Evolutionary conservation across 2,329 filamentous ascomycete species (phyloP).

Genomic region (Coniochaeta ligniaria): DNA sequence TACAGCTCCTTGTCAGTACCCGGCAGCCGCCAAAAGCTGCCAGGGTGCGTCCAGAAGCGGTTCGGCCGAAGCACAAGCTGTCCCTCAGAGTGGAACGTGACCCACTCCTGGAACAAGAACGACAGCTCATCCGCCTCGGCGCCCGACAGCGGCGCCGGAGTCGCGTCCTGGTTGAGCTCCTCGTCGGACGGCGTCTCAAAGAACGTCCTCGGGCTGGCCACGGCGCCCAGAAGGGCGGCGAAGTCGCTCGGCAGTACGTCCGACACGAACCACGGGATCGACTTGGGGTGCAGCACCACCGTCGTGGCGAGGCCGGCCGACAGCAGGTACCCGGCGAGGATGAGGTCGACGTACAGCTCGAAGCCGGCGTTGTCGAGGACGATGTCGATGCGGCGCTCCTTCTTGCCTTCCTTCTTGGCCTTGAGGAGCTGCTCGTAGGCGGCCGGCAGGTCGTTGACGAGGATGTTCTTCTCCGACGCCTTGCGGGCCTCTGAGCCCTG

Average conservation of each 20-base stretch:
- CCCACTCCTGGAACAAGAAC: slow-evolving; percentile 81
- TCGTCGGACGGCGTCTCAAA: slow-evolving; percentile 72
- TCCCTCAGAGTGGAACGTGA: slow-evolving; percentile 70
- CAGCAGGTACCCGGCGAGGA: slow-evolving; percentile 85
- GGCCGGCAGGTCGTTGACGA: slow-evolving; percentile 70
- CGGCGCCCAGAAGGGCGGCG: slow-evolving; percentile 67
- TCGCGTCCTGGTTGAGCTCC: slow-evolving; percentile 46
- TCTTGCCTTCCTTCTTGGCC: slow-evolving; percentile 19
- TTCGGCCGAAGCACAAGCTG: slow-evolving; percentile 78
- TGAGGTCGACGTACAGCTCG: slow-evolving; percentile 90
- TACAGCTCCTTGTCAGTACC: slow-evolving; percentile 57
- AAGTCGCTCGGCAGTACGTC: slow-evolving; percentile 89
- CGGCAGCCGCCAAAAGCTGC: slow-evolving; percentile 85
- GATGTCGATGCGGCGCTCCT: slow-evolving; percentile 78
- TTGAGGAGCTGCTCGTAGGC: slow-evolving; percentile 19
- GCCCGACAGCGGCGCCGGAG: slow-evolving; percentile 55
- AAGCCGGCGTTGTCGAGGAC: slow-evolving; percentile 97
- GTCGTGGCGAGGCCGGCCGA: slow-evolving; percentile 77
- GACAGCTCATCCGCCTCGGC: slow-evolving; percentile 59
- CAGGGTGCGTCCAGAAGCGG: slow-evolving; percentile 82
- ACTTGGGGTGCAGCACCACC: slow-evolving; percentile 86
- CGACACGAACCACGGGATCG: slow-evolving; percentile 96
- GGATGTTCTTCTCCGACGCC: slow-evolving; percentile 80
- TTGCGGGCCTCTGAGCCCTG: slow-evolving; percentile 86
- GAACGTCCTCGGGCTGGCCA: slow-evolving; percentile 71